Percentiles rank a stretch among this genome's conserved stretches.
phyloP scores from a whole-genome alignment of 305 asterid genomes.

The Fraxinus ornus region DNA sequence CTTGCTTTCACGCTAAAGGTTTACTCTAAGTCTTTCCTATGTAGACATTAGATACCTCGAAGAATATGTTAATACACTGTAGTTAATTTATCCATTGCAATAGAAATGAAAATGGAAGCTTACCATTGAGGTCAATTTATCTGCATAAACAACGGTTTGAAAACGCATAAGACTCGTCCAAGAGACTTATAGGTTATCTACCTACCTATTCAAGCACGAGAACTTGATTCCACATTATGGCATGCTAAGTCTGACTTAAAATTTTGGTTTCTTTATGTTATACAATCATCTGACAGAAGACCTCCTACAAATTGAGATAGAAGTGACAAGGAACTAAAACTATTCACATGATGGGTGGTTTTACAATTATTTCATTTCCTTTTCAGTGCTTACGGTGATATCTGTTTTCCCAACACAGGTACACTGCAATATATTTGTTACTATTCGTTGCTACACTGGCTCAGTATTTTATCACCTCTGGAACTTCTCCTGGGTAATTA shows the following conservation, averaged over 20 bases:
- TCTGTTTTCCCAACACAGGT: constrained; percentile 50
- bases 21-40: not conserved
- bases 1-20: not conserved
- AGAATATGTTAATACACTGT: not conserved
- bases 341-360: not conserved
- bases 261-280: not conserved
- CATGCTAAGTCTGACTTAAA: not conserved
- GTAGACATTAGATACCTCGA: not conserved
- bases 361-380: not conserved
- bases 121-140: not conserved
- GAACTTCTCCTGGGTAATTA: constrained; percentile 86
- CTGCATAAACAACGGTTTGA: not conserved
- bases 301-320: not conserved
- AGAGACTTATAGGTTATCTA: not conserved
- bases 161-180: not conserved
- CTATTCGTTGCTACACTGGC: constrained; percentile 68
- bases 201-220: not conserved
- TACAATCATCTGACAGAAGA: not conserved
- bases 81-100: not conserved
- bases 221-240: constrained; percentile 3
- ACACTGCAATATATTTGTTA: constrained; percentile 50
- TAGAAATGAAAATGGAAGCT: not conserved
- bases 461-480: constrained; percentile 82
- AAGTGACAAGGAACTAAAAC: not conserved
- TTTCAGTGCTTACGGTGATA: constrained; percentile 9